Evolutionary conservation across 2,329 filamentous ascomycete species (phyloP), one percentile per base, ranked within the genome.

Genomic region (Talaromyces sp.): DNA sequence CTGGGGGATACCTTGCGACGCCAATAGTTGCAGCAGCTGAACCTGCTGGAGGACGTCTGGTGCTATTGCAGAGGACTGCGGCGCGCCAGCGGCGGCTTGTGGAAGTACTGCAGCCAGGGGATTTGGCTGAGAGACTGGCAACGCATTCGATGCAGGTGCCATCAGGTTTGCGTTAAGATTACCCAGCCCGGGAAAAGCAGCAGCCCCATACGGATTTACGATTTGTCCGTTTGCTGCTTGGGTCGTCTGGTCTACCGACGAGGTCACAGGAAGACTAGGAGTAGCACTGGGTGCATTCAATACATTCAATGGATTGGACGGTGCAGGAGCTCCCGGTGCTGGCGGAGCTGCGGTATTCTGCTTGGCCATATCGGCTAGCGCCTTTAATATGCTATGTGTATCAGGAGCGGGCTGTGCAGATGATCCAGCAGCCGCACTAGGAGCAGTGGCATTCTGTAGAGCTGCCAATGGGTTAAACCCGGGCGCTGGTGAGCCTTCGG

Each of bases 301-400:
- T 68, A 81, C 75, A 77, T 76, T 81, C 71, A 77, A 75, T 65
- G 77, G 71, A 69, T 77, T 80, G 70, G 72, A 65, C 61, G 72
- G 73, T 21, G 76, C 71, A 55, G 72, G 65, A 55, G 73, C 68
- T 29, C 70, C 65, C 24, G 77, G 68, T 26, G 74, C 68, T 62
- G 74, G 66, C 57, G 82, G 77, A 53, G 80, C 76, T 41, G 81
- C 75, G 63, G 84, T 84, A 72, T 87, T 91, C 74, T 91, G 88
- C 65, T 89, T 88, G 43, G 89, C 89, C 77, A 95, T 89, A 70
- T 90, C 90, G 65, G 90, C 89, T 64, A 95, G 82, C 51, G 89
- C 89, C 72, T 90, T 89, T 75, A 93, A 81, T 67, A 95, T 92
- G 65, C 86, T 82, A 46, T 82, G 82, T 35, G 82, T 84, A 66